A percentile compares a stretch with the other conserved stretches of the same genome.
These are phyloP conservation scores for Fusarium equiseti DNA, from an alignment of 2,329 filamentous ascomycete genomes.

Conservation along the genomic window DNA sequence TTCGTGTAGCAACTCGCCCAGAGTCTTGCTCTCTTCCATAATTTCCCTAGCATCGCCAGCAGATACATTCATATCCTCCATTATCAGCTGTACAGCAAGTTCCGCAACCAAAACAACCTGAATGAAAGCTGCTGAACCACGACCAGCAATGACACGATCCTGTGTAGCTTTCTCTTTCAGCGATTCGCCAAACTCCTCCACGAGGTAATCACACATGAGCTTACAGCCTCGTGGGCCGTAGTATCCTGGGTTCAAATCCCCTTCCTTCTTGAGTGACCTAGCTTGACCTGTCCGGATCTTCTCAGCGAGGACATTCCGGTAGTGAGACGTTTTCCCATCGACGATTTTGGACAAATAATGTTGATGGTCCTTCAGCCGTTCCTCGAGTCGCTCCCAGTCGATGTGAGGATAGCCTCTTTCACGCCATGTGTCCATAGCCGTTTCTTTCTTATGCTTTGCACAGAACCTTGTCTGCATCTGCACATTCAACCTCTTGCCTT, in stretches of 20 bases:
- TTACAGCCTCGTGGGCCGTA: slow-evolving; percentile 82
- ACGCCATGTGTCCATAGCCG: slow-evolving; percentile 62
- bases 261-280: slow-evolving; percentile 69
- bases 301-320: slow-evolving; percentile 66
- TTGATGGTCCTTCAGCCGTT: slow-evolving; percentile 69
- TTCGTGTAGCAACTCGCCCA: slow-evolving; percentile 77
- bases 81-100: slow-evolving; percentile 65
- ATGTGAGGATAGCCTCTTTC: slow-evolving; percentile 76
- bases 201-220: slow-evolving; percentile 77
- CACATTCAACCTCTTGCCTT: slow-evolving; percentile 64
- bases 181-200: slow-evolving; percentile 68
- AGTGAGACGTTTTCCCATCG: slow-evolving; percentile 70
- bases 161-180: slow-evolving; percentile 72
- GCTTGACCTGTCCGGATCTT: slow-evolving; percentile 68
- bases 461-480: slow-evolving; percentile 74
- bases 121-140: slow-evolving; percentile 76
- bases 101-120: slow-evolving; percentile 85
- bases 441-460: slow-evolving; percentile 67
- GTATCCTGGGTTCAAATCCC: slow-evolving; percentile 79
- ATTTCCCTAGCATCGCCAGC: slow-evolving; percentile 64
- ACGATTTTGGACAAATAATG: slow-evolving; percentile 69
- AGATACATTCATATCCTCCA: slow-evolving; percentile 65
- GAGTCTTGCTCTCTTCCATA: slow-evolving; percentile 72
- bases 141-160: slow-evolving; percentile 74
- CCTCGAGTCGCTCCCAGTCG: slow-evolving; percentile 72